These are phyloP conservation scores for Amphichorda felina DNA, from an alignment of 2,329 filamentous ascomycete species.

Conservation along the genomic window DNA sequence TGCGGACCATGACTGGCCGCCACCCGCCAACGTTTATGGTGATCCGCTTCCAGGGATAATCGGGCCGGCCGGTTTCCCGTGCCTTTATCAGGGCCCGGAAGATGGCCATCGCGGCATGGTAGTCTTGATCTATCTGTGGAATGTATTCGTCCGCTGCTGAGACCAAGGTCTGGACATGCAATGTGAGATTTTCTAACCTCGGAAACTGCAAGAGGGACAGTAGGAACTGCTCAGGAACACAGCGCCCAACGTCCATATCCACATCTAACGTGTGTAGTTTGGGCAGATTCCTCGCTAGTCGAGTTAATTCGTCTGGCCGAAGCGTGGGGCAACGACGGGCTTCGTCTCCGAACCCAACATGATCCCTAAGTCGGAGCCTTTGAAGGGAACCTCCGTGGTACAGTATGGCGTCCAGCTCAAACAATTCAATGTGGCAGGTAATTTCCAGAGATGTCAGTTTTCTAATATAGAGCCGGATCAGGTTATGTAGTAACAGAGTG, in stretches of 20 bases:
- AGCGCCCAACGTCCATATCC: slow-evolving; percentile 29
- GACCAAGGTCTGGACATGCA: slow-evolving; percentile 32
- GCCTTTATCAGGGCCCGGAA: slow-evolving; percentile 19
- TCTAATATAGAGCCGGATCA: slow-evolving; percentile 24
- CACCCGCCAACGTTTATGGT: slow-evolving; percentile 37
- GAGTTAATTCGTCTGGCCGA: slow-evolving; percentile 15
- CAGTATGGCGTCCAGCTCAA: slow-evolving; percentile 26
- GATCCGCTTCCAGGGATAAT: slow-evolving; percentile 22
- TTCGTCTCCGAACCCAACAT: slow-evolving; percentile 31
- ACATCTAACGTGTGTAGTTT: slow-evolving; percentile 29
- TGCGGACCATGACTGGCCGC: slow-evolving; percentile 29
- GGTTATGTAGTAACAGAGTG: slow-evolving; percentile 22
- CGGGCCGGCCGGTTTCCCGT: slow-evolving; percentile 9
- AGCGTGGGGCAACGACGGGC: slow-evolving; percentile 28
- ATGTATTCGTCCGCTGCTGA: slow-evolving; percentile 5
- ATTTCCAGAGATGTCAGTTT: slow-evolving; percentile 25
- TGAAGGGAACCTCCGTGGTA: slow-evolving; percentile 24
- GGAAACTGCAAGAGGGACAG: slow-evolving; percentile 24
- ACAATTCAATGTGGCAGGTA: slow-evolving; percentile 26
- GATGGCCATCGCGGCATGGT: slow-evolving; percentile 19
- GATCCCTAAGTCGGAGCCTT: slow-evolving; percentile 29
- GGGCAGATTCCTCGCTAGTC: slow-evolving; percentile 18
- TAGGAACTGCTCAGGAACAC: slow-evolving; percentile 24
- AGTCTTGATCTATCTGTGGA: slow-evolving; percentile 19
- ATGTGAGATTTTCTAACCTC: slow-evolving; percentile 23